Percentiles rank a stretch among this genome's conserved stretches.
phyloP scores from a whole-genome alignment of 345 rosid species.

The Syzygium aqueum region DNA sequence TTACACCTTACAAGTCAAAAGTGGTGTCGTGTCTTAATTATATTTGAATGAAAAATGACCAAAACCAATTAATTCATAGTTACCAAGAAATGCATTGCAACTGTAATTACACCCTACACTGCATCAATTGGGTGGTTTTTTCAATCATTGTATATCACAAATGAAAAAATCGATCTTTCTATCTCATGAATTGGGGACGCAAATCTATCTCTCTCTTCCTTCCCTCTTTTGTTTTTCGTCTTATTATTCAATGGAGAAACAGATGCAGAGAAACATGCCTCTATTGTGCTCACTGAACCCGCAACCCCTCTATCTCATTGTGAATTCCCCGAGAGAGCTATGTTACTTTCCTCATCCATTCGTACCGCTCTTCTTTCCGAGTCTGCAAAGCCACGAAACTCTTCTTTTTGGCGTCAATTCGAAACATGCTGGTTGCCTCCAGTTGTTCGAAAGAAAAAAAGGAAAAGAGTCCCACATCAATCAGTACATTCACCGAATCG shows the following conservation, averaged over 20 bases:
- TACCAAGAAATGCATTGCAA: background rate
- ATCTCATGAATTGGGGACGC: background rate
- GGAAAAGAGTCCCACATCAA: background rate
- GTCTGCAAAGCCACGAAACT: background rate
- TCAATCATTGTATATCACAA: background rate
- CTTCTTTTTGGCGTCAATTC: background rate
- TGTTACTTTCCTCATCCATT: background rate
- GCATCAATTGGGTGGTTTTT: background rate
- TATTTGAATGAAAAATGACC: background rate
- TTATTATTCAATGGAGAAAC: no score
- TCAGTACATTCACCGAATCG: background rate
- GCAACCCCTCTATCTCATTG: no score
- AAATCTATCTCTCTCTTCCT: no score
- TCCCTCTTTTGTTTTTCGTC: no score
- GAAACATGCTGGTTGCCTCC: background rate
- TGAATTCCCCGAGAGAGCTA: no score
- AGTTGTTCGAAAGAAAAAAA: background rate
- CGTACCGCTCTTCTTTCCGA: background rate
- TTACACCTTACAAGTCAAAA: background rate
- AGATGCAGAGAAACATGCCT: no score
- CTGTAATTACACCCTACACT: background rate
- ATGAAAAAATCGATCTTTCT: no score
- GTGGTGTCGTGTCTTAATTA: background rate
- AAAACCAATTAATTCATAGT: background rate
- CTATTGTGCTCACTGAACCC: no score